A percentile compares a stretch with the other conserved stretches of the same genome.
Evolutionary conservation across 352 stramenopile species (phyloP).

Genomic region (Phytopythium litorale): DNA sequence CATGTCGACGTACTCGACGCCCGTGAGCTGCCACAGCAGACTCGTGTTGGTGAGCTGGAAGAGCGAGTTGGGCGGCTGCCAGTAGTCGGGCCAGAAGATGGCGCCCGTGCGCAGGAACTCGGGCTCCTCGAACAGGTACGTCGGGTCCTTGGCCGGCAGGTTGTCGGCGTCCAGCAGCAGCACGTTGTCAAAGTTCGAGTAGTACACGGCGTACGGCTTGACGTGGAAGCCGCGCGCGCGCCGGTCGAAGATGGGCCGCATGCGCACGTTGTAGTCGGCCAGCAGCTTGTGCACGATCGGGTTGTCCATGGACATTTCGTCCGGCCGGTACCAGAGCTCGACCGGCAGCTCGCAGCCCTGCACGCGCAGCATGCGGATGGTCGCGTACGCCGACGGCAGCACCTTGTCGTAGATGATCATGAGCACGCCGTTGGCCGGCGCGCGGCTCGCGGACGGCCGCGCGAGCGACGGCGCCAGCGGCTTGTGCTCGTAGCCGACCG

Average conservation of each 20-base stretch:
- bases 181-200: slow-evolving; percentile 83
- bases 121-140: slow-evolving; percentile 78
- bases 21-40: slow-evolving; percentile 74
- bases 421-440: slow-evolving; percentile 63
- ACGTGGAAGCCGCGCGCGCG: slow-evolving; percentile 75
- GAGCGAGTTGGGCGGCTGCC: slow-evolving; percentile 76
- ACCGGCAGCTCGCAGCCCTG: slow-evolving; percentile 75
- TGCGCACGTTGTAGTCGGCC: slow-evolving; percentile 63
- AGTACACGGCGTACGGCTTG: slow-evolving; percentile 85
- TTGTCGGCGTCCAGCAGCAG: slow-evolving; percentile 84
- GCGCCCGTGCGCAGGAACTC: slow-evolving; percentile 72
- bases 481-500: slow-evolving; percentile 60
- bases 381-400: slow-evolving; percentile 70
- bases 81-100: slow-evolving; percentile 87
- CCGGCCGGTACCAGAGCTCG: slow-evolving; percentile 81
- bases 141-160: slow-evolving; percentile 72
- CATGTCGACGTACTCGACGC: slow-evolving; percentile 70
- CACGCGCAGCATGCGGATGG: slow-evolving; percentile 71
- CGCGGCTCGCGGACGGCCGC: slow-evolving; percentile 33
- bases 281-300: slow-evolving; percentile 70
- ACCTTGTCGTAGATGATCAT: slow-evolving; percentile 88
- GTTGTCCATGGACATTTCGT: slow-evolving; percentile 85
- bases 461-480: slow-evolving; percentile 70
- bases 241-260: slow-evolving; percentile 78
- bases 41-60: slow-evolving; percentile 76